Conservation (phyloP, 129 eudicot genomes). For the Oenanthe sinensis region DNA sequence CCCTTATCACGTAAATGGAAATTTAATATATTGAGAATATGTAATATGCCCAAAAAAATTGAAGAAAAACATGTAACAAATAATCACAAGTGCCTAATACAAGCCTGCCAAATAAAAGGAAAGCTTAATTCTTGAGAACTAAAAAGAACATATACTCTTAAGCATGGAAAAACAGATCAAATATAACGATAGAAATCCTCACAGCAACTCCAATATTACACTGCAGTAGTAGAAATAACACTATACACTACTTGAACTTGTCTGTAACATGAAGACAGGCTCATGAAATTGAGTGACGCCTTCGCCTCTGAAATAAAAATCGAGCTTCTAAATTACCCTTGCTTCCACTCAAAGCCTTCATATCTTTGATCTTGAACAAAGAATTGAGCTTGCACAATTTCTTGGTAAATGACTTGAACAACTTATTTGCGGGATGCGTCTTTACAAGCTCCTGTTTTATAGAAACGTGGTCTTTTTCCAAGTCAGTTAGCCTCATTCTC, state of each 20-base stretch:
- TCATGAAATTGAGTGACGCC: slow-evolving; percentile 75
- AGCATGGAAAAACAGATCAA: not conserved
- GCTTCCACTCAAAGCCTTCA: slow-evolving; percentile 32
- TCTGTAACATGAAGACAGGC: slow-evolving; percentile 12
- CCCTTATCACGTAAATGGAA: not conserved
- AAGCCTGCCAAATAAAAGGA: not conserved
- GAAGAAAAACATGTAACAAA: slow-evolving; percentile 17
- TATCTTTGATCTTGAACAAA: slow-evolving; percentile 46
- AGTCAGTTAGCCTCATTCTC: slow-evolving; percentile 96
- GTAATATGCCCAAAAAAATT: no score
- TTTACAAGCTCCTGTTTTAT: slow-evolving; percentile 91
- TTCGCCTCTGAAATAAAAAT: slow-evolving; percentile 63
- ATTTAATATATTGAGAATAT: not conserved
- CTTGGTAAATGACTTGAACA: slow-evolving; percentile 72
- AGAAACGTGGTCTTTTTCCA: slow-evolving; percentile 92
- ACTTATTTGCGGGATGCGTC: slow-evolving; percentile 67
- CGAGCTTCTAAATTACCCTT: slow-evolving; percentile 47
- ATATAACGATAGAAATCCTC: not conserved
- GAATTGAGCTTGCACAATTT: slow-evolving; percentile 60
- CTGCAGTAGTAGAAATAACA: not conserved
- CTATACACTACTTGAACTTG: slow-evolving; percentile 11
- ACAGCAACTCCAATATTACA: not conserved
- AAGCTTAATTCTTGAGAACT: not conserved
- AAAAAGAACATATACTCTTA: not conserved
- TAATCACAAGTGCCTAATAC: not conserved